A percentile compares a stretch with the other conserved stretches of the same genome.
These are phyloP conservation scores for Tolypocladium pustulatum DNA, from an alignment of 2,329 filamentous ascomycete species.

Conservation along the genomic window DNA sequence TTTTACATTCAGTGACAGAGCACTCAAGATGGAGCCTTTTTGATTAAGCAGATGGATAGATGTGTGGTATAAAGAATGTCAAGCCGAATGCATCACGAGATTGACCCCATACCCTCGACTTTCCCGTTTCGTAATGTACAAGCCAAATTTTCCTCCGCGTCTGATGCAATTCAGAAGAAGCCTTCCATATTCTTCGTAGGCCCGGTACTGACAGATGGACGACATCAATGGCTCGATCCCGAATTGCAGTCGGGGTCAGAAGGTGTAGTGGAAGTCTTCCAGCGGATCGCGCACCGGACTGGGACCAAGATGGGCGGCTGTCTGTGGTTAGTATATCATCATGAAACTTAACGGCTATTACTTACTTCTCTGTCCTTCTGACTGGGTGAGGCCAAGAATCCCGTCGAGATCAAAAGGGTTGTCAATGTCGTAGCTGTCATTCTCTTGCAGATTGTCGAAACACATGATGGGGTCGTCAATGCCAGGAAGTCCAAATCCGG, in stretches of 20 bases:
- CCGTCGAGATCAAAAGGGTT: slow-evolving; percentile 12
- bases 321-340: background rate
- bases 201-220: too few relatives aligned
- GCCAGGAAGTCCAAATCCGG: slow-evolving; percentile 1
- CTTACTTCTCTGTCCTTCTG: slow-evolving; percentile 9
- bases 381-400: slow-evolving; percentile 7
- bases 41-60: background rate
- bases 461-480: slow-evolving; percentile 4
- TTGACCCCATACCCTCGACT: background rate
- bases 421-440: slow-evolving; percentile 11
- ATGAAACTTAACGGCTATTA: background rate
- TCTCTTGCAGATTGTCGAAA: slow-evolving; percentile 8
- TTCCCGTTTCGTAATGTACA: background rate
- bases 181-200: too few relatives aligned
- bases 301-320: background rate
- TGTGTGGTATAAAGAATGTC: background rate
- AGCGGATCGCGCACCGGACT: background rate
- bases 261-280: background rate
- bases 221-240: too few relatives aligned
- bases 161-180: too few relatives aligned
- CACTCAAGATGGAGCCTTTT: background rate
- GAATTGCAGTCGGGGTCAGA: background rate
- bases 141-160: background rate
- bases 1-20: background rate
- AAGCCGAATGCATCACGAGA: background rate